Base-by-base conservation (phyloP, 2,329 filamentous ascomycete species). In the Chaetothyriales sp. region DNA sequence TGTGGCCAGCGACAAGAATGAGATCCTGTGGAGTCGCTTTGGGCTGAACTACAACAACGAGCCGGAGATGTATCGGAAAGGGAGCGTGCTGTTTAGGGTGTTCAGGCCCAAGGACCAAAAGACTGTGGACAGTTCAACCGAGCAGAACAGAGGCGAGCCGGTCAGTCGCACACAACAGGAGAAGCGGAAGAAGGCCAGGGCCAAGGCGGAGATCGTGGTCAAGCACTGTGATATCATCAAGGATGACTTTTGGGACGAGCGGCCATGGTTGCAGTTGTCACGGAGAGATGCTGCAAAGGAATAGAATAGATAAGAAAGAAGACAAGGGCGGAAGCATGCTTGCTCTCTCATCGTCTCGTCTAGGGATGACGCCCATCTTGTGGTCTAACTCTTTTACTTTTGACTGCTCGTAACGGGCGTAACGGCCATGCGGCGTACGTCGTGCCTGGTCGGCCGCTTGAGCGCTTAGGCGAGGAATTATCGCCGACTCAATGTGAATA, bases 31-130 rank as follows among this genome's bases (percentile, higher is more conserved):
- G 66, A 84, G 81, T 1, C 76, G 77, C 22, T 96, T 95, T 66
- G 79, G 81, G 2, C 89, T 96, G 64, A 98, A 98, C 68, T 98
- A 98, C 70, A 98, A 98, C 67, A 92, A 95, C 59, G 92, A 98
- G 66, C 80, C 80, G 0, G 87, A 93, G 56, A 88, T 95, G 15
- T 95, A 79, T 67, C 92, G 83, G 66, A 98, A 96, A 65, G 92
- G 92, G 3, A 96, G 86, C 58, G 83, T 95, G 1, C 68, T 96
- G 4, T 92, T 89, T 65, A 78, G 89, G 60, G 84, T 92, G 80
- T 87, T 86, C 63, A 25, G 25, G 26, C n/a, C 26, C n/a, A 22
- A 44, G 18, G 45, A 25, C 28, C 18, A 32, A 25, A 25, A 46
- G 10, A 46, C 42, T 28, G 50, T 45, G 2, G 44, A 44, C 15